Base-by-base conservation (phyloP, 2,329 filamentous ascomycete genomes). In the Corniculantispora saksenae region DNA sequence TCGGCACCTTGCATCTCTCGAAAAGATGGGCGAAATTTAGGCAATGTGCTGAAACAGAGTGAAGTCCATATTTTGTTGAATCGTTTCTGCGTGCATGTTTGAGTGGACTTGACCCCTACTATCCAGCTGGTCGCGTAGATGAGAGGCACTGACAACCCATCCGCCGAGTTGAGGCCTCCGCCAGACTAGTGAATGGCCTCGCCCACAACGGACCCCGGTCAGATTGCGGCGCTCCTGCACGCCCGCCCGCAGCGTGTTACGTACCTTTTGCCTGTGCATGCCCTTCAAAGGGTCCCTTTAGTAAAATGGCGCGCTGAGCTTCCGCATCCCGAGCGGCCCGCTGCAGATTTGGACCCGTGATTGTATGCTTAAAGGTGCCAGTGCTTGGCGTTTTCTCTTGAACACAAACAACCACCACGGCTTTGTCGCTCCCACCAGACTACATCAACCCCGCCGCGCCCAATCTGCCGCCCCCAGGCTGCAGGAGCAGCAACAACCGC, bases 321-420 rank as follows among this genome's bases (percentile, higher is more conserved):
- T 61, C 47, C 25, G 58, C 29, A 51, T 43, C 58, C 58, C 58
- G 58, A 61, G 58, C 58, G 58, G 58, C 58, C 58, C 58, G 58
- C 50, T 40, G 21, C 17, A 21, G 45, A 50, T 21, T n/a, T 61
- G 58, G 45, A 47, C 29, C 57, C n/a, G 32, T 40, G 21, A 43
- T 21, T 51, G 47, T 17, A 40, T 40, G 47, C 21, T 51, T 19
- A 29, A 51, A 51, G 47, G 29, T 51, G 45, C 38, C 38, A 15
- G 10, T 17, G 9, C 58, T 40, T 51, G 45, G 45, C 57, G 21
- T 35, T 43, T 50, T 60, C 57, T 51, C 57, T 60, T 40, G n/a
- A n/a, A 61, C 47, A 61, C 32, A 32, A 58, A 32, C 5, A 32
- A 51, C n/a, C 58, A 60, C 29, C 10, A 60, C 43, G 19, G 27